These are phyloP conservation scores for Dactylis glomerata DNA, from an alignment of 176 grass and related monocot species.

Conservation along the genomic window DNA sequence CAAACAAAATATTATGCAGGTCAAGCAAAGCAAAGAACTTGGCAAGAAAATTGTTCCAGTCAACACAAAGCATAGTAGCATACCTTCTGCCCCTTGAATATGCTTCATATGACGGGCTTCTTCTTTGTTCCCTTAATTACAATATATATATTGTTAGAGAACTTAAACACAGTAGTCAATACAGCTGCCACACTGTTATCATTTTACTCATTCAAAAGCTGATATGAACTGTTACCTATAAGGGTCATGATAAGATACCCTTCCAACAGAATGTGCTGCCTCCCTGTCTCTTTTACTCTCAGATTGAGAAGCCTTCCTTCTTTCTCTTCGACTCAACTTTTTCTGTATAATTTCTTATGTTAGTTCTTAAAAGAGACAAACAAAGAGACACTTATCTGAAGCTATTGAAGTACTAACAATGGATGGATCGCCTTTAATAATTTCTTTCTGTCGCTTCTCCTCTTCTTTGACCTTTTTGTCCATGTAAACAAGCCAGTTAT, in stretches of 20 bases:
- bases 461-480: constrained; percentile 96
- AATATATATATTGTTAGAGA: constrained; percentile 8
- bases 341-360: constrained; percentile 58
- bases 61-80: constrained; percentile 22
- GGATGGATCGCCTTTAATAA: constrained; percentile 93
- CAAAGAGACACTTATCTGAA: not conserved
- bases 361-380: constrained; percentile 22
- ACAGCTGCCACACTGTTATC: not conserved
- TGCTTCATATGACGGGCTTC: constrained; percentile 95
- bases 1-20: constrained; percentile 21
- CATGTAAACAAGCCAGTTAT: constrained; percentile 98
- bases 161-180: constrained; percentile 7
- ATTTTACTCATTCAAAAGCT: constrained; percentile 8
- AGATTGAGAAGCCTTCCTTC: constrained; percentile 94
- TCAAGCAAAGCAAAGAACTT: constrained; percentile 17
- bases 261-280: constrained; percentile 56
- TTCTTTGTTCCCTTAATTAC: constrained; percentile 70
- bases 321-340: constrained; percentile 94
- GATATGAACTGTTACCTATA: constrained; percentile 55
- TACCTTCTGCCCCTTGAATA: constrained; percentile 88
- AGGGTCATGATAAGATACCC: constrained; percentile 79
- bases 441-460: constrained; percentile 88
- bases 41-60: not conserved
- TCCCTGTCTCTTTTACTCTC: constrained; percentile 90
- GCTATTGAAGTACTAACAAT: constrained; percentile 53